Evolutionary conservation across 768 basidiomycete species (phyloP).

Genomic region (Chalciporus chontae): DNA sequence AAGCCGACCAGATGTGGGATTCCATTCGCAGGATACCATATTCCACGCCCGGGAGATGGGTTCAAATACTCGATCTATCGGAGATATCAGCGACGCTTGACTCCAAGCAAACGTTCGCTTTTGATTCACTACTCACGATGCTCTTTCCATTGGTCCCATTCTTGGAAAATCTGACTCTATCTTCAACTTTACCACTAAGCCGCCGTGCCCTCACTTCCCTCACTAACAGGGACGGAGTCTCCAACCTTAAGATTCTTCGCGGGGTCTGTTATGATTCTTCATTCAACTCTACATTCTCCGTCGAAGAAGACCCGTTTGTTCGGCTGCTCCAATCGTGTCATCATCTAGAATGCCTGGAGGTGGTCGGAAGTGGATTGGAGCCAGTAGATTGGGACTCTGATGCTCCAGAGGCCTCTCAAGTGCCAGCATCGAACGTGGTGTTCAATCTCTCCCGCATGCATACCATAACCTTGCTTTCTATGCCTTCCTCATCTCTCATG

Average conservation of each 20-base stretch:
- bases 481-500: slow-evolving; percentile 64
- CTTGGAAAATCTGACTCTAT: slow-evolving; percentile 50
- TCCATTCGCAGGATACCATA: slow-evolving; percentile 83
- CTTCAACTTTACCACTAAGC: slow-evolving; percentile 57
- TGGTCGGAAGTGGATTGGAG: slow-evolving; percentile 59
- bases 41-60: slow-evolving; percentile 86
- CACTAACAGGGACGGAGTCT: slow-evolving; percentile 46
- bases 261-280: slow-evolving; percentile 52
- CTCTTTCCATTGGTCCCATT: slow-evolving; percentile 70
- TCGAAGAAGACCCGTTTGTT: slow-evolving; percentile 53
- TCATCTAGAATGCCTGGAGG: slow-evolving; percentile 59
- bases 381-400: slow-evolving; percentile 44
- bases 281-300: slow-evolving; percentile 20
- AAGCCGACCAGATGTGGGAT: slow-evolving; percentile 80
- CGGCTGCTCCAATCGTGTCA: slow-evolving; percentile 51
- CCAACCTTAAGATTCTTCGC: slow-evolving; percentile 47
- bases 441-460: slow-evolving; percentile 56
- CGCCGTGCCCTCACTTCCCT: slow-evolving; percentile 54
- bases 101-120: slow-evolving; percentile 42
- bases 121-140: slow-evolving; percentile 61
- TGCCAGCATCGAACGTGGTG: slow-evolving; percentile 32
- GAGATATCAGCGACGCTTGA: slow-evolving; percentile 41
- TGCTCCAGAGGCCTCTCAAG: slow-evolving; percentile 12
- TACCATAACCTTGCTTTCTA: slow-evolving; percentile 59
- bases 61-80: slow-evolving; percentile 72